Conservation (phyloP, 495 filamentous ascomycete species). For the Daldinia loculata region DNA sequence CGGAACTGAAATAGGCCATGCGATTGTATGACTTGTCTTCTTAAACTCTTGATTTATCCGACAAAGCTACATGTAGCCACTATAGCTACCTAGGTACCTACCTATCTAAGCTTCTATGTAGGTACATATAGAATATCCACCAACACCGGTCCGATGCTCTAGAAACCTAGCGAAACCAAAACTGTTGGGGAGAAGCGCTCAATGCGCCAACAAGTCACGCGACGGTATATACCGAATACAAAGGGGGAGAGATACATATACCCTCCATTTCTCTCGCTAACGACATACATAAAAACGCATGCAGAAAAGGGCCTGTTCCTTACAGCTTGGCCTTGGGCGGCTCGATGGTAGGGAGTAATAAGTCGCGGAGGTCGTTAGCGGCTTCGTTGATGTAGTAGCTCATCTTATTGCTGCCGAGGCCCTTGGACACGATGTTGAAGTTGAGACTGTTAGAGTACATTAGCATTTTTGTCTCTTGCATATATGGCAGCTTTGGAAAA, state of each 20-base stretch:
- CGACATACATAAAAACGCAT: not conserved
- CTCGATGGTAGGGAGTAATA: conserved; percentile 84
- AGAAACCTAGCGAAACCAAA: conserved; percentile 17
- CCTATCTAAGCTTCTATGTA: conserved; percentile 5
- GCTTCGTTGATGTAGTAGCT: conserved; percentile 94
- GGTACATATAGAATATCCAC: conserved; percentile 17
- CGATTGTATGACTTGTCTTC: not conserved
- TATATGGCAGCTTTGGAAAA: not conserved
- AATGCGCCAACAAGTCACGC: not conserved
- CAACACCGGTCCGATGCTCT: conserved; percentile 40
- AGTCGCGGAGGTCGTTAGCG: conserved; percentile 85
- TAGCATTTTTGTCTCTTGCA: conserved; percentile 21
- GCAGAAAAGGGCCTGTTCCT: not conserved
- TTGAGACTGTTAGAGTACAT: conserved; percentile 69
- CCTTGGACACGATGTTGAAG: conserved; percentile 98
- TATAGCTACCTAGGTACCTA: not conserved
- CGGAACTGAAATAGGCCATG: not conserved
- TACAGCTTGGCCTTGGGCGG: conserved; percentile 91
- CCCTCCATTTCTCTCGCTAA: not conserved
- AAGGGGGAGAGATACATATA: not conserved
- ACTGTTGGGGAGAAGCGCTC: not conserved
- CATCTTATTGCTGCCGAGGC: conserved; percentile 89
- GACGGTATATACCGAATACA: conserved; percentile 4
- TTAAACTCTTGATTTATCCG: not conserved
- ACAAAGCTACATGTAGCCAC: not conserved